Conservation (phyloP, 176 grass and related monocot genomes). For the Coix lacrymajobi region DNA sequence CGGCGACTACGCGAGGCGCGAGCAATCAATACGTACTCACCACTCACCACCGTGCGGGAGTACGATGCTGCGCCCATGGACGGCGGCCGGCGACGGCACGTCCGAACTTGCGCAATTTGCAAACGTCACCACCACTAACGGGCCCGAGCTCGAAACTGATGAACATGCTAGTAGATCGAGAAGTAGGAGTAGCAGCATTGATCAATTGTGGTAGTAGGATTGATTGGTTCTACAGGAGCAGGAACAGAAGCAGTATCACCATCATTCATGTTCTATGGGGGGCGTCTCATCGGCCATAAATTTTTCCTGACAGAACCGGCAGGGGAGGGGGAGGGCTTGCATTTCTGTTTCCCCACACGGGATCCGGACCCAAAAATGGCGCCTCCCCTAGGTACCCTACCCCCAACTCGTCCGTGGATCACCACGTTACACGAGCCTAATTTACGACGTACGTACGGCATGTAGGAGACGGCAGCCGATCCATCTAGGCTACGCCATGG, state of each 20-base stretch:
- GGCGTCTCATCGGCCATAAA: neutral
- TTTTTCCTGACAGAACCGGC: neutral
- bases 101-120: neutral
- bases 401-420: neutral
- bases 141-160: neutral
- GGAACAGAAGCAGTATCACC: neutral
- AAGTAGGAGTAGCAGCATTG: neutral
- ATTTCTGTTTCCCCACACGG: neutral
- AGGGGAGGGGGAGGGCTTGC: neutral
- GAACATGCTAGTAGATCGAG: neutral
- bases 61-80: neutral
- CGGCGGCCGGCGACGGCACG: neutral
- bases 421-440: neutral
- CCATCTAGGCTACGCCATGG: neutral
- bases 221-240: neutral
- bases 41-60: too few species aligned
- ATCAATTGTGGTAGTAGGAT: neutral
- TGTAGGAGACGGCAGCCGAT: neutral
- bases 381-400: neutral
- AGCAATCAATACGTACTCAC: slow-evolving; percentile 5
- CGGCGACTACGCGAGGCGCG: neutral
- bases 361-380: neutral
- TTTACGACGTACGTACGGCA: neutral
- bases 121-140: neutral
- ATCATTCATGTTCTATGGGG: slow-evolving; percentile 9